Evolutionary conservation across 352 stramenopile species (phyloP).

Genomic region (Phytophthora tubulina): DNA sequence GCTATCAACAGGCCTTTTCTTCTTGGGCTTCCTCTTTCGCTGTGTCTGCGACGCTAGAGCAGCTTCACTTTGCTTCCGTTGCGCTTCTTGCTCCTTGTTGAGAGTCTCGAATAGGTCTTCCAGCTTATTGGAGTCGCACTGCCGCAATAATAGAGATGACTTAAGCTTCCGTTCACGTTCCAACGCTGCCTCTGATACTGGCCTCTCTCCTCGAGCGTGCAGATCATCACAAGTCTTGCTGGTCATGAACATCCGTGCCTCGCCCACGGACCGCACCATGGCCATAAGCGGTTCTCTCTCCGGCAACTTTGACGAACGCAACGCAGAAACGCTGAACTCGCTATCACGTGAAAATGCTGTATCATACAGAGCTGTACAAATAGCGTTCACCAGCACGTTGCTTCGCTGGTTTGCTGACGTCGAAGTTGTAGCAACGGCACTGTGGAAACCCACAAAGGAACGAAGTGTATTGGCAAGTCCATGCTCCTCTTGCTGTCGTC

Average conservation of each 20-base stretch:
- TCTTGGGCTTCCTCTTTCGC: constrained; percentile 42
- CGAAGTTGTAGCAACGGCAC: constrained; percentile 55
- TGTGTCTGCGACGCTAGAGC: constrained; percentile 12
- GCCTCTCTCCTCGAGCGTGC: constrained; percentile 61
- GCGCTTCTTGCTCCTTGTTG: constrained; percentile 40
- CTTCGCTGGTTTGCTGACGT: constrained; percentile 32
- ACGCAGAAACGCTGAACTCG: constrained; percentile 9
- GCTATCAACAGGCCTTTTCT: constrained; percentile 35
- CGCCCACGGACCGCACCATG: constrained; percentile 50
- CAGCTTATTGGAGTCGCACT: constrained; percentile 62
- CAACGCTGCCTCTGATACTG: constrained; percentile 25
- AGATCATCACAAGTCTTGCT: constrained; percentile 69
- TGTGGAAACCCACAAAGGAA: constrained; percentile 78
- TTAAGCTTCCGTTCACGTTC: constrained; percentile 27
- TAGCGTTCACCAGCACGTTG: constrained; percentile 44
- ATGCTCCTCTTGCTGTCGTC: constrained; percentile 50
- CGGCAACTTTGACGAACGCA: constrained; percentile 33
- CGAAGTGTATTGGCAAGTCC: constrained; percentile 69
- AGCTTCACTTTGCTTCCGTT: constrained; percentile 21
- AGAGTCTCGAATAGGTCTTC: constrained; percentile 71
- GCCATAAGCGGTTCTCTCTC: constrained; percentile 59
- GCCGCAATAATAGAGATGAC: constrained; percentile 51
- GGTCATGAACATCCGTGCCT: constrained; percentile 70
- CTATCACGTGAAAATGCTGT: constrained; percentile 17
- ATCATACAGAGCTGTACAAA: constrained; percentile 48